Conservation (phyloP, 257 asterid species). For the Solanum neorickii region DNA sequence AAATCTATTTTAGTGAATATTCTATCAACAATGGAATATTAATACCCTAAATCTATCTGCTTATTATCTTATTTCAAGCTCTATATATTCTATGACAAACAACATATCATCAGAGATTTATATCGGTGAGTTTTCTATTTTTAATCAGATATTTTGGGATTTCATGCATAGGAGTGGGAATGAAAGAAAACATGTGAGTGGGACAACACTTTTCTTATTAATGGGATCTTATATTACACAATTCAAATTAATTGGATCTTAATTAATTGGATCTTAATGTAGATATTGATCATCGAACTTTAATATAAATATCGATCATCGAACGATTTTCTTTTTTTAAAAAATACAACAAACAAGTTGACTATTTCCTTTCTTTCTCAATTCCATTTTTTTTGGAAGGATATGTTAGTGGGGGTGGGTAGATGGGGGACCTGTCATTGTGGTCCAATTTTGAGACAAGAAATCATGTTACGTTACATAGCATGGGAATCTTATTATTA, state of each 20-base stretch:
- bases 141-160: fast-evolving
- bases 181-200: neutral
- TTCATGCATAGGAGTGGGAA: too few relatives aligned
- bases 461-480: neutral
- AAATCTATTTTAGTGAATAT: neutral
- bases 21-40: neutral
- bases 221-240: neutral
- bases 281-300: neutral
- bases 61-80: neutral
- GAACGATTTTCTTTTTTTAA: too few relatives aligned
- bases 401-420: neutral
- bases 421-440: neutral
- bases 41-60: neutral
- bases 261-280: too few relatives aligned
- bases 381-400: neutral
- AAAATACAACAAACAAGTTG: neutral
- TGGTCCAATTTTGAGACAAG: constrained; percentile 3
- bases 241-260: fast-evolving
- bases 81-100: neutral
- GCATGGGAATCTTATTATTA: neutral
- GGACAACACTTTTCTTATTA: neutral
- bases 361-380: neutral
- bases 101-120: neutral
- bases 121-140: neutral
- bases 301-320: neutral